A percentile compares a stretch with the other conserved stretches of the same genome.
These are phyloP conservation scores for Xylaria intraflava DNA, from an alignment of 495 filamentous ascomycete species.

Conservation along the genomic window DNA sequence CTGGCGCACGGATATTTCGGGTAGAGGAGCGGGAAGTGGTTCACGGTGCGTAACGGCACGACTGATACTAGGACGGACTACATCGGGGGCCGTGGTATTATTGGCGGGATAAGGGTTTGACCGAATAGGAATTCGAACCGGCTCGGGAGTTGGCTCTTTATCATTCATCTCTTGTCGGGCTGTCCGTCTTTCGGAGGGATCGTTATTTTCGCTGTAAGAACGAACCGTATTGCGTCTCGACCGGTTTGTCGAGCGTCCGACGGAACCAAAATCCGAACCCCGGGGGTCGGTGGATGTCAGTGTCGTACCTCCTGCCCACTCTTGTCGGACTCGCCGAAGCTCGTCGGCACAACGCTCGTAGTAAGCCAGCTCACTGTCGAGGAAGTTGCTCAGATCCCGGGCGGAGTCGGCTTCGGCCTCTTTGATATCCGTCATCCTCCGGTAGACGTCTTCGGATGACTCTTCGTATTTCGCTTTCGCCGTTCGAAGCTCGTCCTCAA, in stretches of 20 bases:
- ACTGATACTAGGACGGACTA: constrained; percentile 27
- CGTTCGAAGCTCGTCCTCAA: constrained; percentile 86
- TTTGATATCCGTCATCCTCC: constrained; percentile 95
- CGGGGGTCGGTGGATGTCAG: constrained; percentile 22
- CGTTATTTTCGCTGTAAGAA: constrained; percentile 37
- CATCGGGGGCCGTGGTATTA: constrained; percentile 44
- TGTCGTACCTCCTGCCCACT: constrained; percentile 33
- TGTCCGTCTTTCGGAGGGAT: constrained; percentile 26
- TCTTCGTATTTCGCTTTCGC: constrained; percentile 97
- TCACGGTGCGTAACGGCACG: constrained; percentile 37
- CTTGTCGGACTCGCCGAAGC: constrained; percentile 44
- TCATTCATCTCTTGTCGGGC: constrained; percentile 30
- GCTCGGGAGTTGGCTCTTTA: constrained; percentile 30
- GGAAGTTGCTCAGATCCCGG: constrained; percentile 68
- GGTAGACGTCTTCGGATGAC: constrained; percentile 83
- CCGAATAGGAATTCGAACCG: constrained; percentile 57
- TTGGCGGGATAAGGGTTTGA: constrained; percentile 37
- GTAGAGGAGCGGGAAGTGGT: constrained; percentile 22
- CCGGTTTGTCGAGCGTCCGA: constrained; percentile 28
- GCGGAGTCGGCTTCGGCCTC: constrained; percentile 83
- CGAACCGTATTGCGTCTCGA: constrained; percentile 43
- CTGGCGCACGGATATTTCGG: constrained; percentile 23
- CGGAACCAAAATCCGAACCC: constrained; percentile 12
- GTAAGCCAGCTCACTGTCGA: constrained; percentile 88
- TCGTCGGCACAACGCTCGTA: constrained; percentile 83